Conservation (phyloP, 495 filamentous ascomycete genomes). For the Glonium stellatum region DNA sequence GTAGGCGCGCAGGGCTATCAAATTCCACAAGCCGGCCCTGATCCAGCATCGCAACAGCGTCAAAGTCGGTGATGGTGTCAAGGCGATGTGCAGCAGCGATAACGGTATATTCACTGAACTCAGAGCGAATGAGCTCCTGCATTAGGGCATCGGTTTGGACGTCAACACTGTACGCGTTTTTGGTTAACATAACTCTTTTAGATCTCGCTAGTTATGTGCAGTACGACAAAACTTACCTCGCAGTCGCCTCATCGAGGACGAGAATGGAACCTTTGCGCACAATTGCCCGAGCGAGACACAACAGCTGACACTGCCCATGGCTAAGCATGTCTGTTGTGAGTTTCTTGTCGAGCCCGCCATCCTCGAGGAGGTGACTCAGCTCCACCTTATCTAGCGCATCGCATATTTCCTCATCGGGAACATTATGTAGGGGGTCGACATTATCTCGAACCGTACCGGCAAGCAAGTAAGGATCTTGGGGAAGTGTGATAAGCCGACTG, state of each 20-base stretch:
- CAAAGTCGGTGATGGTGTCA: conserved; percentile 36
- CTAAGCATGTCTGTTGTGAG: conserved; percentile 45
- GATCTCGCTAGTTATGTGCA: too few relatives aligned
- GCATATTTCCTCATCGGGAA: conserved; percentile 62
- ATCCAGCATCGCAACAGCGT: conserved; percentile 36
- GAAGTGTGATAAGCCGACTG: conserved; percentile 43
- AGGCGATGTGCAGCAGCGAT: conserved; percentile 37
- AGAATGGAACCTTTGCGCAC: conserved; percentile 73
- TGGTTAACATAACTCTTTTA: too few relatives aligned
- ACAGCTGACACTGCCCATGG: conserved; percentile 81
- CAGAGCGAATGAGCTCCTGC: conserved; percentile 33
- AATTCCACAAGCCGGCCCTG: conserved; percentile 33
- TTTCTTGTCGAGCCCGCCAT: conserved; percentile 74
- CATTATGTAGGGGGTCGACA: conserved; percentile 71
- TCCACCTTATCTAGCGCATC: conserved; percentile 74
- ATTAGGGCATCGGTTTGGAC: conserved; percentile 32
- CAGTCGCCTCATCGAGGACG: conserved; percentile 87
- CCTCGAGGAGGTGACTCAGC: conserved; percentile 53
- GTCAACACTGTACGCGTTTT: conserved; percentile 21
- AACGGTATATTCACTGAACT: conserved; percentile 33
- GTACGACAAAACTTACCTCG: conserved; percentile 36
- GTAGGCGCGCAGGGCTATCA: conserved; percentile 18
- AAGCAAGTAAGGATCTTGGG: conserved; percentile 59
- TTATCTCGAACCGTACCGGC: conserved; percentile 78
- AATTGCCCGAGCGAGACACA: conserved; percentile 83